Evolutionary conservation across 805 yeast species (phyloP).

Genomic region (Saccharomycopsis guyanensis): DNA sequence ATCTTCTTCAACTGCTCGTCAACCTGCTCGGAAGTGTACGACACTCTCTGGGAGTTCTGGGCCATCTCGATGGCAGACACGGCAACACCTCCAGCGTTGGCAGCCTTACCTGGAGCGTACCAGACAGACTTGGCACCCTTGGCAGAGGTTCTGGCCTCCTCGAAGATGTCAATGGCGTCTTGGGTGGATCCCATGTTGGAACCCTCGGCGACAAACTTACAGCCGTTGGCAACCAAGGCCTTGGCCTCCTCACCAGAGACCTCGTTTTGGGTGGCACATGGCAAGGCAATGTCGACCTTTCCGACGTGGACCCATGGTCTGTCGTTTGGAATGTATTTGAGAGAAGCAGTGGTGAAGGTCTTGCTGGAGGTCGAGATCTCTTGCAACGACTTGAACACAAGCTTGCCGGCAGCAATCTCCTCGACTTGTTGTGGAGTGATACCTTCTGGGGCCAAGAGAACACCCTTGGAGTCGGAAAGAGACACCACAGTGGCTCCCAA

Average conservation of each 20-base stretch:
- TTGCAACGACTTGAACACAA: constrained; percentile 69
- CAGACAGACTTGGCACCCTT: constrained; percentile 54
- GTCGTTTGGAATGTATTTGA: constrained; percentile 84
- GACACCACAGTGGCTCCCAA: constrained; percentile 94
- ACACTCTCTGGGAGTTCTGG: constrained; percentile 91
- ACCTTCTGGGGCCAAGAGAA: constrained; percentile 69
- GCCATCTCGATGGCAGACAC: constrained; percentile 99
- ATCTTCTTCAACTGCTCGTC: constrained; percentile 84
- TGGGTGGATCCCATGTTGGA: constrained; percentile 99
- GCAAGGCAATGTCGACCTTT: constrained; percentile 89
- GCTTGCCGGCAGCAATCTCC: constrained; percentile 69
- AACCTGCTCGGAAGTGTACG: constrained; percentile 90
- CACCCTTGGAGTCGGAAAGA: constrained; percentile 91
- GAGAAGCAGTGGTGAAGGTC: constrained; percentile 36
- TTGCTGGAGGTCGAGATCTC: constrained; percentile 52
- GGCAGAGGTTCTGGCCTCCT: constrained; percentile 58
- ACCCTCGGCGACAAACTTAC: constrained; percentile 94
- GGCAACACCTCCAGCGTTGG: constrained; percentile 99
- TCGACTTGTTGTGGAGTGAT: constrained; percentile 75
- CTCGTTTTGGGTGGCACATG: constrained; percentile 98
- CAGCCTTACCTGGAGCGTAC: constrained; percentile 99
- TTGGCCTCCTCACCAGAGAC: constrained; percentile 95
- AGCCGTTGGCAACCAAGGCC: constrained; percentile 87
- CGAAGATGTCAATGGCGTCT: constrained; percentile 93
- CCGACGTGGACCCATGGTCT: constrained; percentile 96